Percentiles rank a stretch among this genome's conserved stretches.
Conservation (phyloP, 305 asterid species). For the Fraxinus nigra region DNA sequence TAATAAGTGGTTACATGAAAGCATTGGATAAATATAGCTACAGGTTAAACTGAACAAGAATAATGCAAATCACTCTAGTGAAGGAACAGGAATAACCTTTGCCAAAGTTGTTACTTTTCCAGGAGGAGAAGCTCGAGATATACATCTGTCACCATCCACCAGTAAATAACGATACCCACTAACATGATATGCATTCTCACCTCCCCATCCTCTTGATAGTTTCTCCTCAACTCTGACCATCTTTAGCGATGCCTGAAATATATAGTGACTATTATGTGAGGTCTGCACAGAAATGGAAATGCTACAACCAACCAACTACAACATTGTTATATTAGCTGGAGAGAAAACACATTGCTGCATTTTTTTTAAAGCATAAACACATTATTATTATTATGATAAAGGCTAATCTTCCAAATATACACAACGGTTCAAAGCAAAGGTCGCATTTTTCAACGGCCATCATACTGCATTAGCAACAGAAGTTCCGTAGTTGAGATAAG, state of each 20-base stretch:
- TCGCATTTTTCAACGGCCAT: not conserved
- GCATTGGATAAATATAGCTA: constrained; percentile 8
- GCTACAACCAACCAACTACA: not conserved
- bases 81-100: constrained; percentile 52
- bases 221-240: constrained; percentile 81
- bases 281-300: constrained; percentile 1
- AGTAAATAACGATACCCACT: constrained; percentile 90
- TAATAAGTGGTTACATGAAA: not conserved
- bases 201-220: constrained; percentile 98
- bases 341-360: not conserved
- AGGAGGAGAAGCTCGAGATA: constrained; percentile 92
- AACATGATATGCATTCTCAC: constrained; percentile 97
- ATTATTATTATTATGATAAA: not conserved
- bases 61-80: constrained; percentile 10
- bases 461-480: not conserved
- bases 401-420: not conserved
- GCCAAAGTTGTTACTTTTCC: constrained; percentile 93
- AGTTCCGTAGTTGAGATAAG: not conserved
- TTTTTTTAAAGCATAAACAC: not conserved
- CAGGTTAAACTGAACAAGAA: constrained; percentile 10
- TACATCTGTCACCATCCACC: constrained; percentile 71
- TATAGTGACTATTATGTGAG: constrained; percentile 14
- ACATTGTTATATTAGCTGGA: not conserved
- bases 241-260: constrained; percentile 62
- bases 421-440: not conserved